Evolutionary conservation across 2,329 filamentous ascomycete species (phyloP), one percentile per base, ranked within the genome.

Genomic region (Trichophyton simii): DNA sequence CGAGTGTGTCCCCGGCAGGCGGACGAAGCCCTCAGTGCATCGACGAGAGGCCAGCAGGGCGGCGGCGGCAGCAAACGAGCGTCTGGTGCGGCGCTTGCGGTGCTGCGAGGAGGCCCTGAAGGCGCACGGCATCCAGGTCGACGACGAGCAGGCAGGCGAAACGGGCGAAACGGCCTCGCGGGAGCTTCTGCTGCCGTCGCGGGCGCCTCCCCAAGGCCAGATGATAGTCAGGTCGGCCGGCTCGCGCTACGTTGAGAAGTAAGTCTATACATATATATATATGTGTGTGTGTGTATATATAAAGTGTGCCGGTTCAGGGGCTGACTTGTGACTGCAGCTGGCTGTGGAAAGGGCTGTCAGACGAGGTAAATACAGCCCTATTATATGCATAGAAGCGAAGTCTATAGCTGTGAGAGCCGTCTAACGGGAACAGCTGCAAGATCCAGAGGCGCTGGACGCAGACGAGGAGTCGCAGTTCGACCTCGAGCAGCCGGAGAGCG

Each of bases 1-100:
- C 8, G 58, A 63, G 11, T 67, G 65, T n/a, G 52, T 63, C 13
- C 66, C 61, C 44, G 65, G 65, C 20, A 65, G 65, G 3, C 66
- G 62, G 15, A 57, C 65, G 13, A 59, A 65, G 54, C 64, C 36
- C 20, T 67, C 63, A 34, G 28, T 38, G n/a, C 58, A 64, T 36
- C 58, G 54, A 3, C 42, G 58, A 11, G 64, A 42, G 25, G 36
- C 18, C 28, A 4, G 34, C 34, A 22, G n/a, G 41, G 38, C 25
- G 2, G 31, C 36, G 6, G 41, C n/a, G n/a, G 41, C 41, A 4
- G 41, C 25, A 46, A 20, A 15, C 20, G n/a, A 38, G 42, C 13
- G 6, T 20, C 36, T 41, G 13, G 13, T 3, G 38, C 38, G 34
- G 15, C 57, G 22, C 11, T 13, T 11, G 13, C 31, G 38, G 57